phyloP scores from a whole-genome alignment of 2,329 filamentous ascomycete species.

The Penicillium freii region DNA sequence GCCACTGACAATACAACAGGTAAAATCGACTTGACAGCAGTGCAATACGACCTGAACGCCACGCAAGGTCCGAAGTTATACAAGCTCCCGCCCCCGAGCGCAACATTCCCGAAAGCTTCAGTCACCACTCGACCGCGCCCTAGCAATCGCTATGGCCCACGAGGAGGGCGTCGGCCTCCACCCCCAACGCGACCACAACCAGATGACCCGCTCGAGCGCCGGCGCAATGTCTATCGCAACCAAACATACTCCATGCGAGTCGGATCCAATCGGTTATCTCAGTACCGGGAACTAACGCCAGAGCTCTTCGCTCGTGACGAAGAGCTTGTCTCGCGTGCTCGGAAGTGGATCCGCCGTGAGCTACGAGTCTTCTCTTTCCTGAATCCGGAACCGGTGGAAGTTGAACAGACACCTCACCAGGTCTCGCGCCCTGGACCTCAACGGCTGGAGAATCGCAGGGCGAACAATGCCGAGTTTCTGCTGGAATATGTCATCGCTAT shows the following conservation, averaged over 20 bases:
- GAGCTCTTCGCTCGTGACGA: slow-evolving; percentile 61
- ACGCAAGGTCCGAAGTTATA: slow-evolving; percentile 59
- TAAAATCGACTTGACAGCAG: slow-evolving; percentile 54
- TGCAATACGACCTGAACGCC: slow-evolving; percentile 64
- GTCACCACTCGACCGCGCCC: slow-evolving; percentile 4
- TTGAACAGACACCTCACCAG: slow-evolving; percentile 14
- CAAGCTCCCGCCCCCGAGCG: slow-evolving; percentile 43
- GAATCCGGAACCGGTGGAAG: slow-evolving; percentile 36
- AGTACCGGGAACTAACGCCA: slow-evolving; percentile 72
- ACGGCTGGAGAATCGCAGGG: slow-evolving; percentile 46
- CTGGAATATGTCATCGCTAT: slow-evolving; percentile 84
- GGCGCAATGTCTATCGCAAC: slow-evolving; percentile 70
- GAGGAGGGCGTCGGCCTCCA: slow-evolving; percentile 22
- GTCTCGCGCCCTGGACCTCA: slow-evolving; percentile 31
- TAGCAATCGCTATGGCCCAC: slow-evolving; percentile 14
- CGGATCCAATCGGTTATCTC: slow-evolving; percentile 74
- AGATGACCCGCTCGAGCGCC: slow-evolving; percentile 54
- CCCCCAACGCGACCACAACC: slow-evolving; percentile 31
- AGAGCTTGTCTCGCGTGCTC: slow-evolving; percentile 70
- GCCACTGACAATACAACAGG: slow-evolving; percentile 35
- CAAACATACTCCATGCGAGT: slow-evolving; percentile 76
- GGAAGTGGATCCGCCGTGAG: slow-evolving; percentile 79
- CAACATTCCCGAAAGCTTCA: slow-evolving; percentile 13
- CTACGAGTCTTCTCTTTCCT: slow-evolving; percentile 79
- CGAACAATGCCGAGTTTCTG: slow-evolving; percentile 76